Evolutionary conservation across 2,329 filamentous ascomycete species (phyloP).

Genomic region (Neopestalotiopsis clavispora): DNA sequence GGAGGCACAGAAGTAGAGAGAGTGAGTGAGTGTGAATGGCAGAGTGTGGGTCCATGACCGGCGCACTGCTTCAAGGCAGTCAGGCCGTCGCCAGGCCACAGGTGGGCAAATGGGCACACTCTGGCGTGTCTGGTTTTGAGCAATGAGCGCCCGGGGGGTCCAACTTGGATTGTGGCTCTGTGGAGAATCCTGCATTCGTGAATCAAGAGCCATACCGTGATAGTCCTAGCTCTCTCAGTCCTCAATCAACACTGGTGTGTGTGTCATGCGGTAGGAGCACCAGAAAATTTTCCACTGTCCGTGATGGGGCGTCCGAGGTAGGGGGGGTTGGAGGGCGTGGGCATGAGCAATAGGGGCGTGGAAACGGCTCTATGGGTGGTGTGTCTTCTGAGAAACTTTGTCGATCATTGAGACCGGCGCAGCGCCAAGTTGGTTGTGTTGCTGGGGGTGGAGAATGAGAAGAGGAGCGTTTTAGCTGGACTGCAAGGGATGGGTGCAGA

Average conservation of each 20-base stretch:
- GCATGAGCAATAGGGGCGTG: background rate
- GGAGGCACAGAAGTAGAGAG: background rate
- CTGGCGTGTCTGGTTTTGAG: constrained; percentile 1
- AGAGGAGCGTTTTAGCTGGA: constrained; percentile 15
- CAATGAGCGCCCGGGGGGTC: background rate
- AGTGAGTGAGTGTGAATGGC: background rate
- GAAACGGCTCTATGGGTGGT: background rate
- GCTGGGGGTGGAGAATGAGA: constrained; percentile 9
- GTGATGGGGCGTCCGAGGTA: background rate
- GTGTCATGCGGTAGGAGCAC: background rate
- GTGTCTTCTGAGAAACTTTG: background rate
- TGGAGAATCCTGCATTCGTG: constrained; percentile 10
- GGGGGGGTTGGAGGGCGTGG: background rate
- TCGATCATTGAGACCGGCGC: constrained; percentile 15
- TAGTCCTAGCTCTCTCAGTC: background rate
- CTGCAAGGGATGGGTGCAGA: constrained; percentile 13
- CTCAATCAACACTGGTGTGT: constrained; percentile 7
- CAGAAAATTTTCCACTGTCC: constrained; percentile 11
- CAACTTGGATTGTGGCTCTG: background rate
- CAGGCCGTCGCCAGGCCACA: background rate
- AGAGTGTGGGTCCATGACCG: background rate
- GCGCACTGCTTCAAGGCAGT: constrained; percentile 4
- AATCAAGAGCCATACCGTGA: background rate
- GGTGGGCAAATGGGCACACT: background rate
- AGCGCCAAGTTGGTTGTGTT: background rate